A percentile compares a stretch with the other conserved stretches of the same genome.
Conservation (phyloP, 495 filamentous ascomycete species). For the Cercophora scortea region DNA sequence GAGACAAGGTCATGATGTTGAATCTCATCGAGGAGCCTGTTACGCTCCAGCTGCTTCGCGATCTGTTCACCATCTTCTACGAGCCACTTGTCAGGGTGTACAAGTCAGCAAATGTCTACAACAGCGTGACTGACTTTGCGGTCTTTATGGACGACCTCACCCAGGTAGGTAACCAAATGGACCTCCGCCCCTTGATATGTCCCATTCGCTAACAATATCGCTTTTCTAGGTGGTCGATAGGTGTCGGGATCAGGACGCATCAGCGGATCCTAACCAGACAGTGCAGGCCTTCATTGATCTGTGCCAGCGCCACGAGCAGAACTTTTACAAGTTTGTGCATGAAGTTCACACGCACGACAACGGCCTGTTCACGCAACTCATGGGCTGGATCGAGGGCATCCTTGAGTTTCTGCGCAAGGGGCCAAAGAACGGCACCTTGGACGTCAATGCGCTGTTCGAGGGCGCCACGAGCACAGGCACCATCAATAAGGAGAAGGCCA, state of each 20-base stretch:
- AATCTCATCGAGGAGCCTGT: conserved; percentile 91
- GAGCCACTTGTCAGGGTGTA: conserved; percentile 94
- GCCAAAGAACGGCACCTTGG: conserved; percentile 67
- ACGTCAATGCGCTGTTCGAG: conserved; percentile 88
- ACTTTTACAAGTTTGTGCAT: conserved; percentile 98
- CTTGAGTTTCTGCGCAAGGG: conserved; percentile 86
- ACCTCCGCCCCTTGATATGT: neutral
- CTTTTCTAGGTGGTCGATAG: conserved; percentile 63
- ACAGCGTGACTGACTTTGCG: conserved; percentile 91
- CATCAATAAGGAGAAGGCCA: conserved; percentile 61
- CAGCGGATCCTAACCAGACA: conserved; percentile 93
- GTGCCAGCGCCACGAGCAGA: conserved; percentile 87
- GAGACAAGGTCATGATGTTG: conserved; percentile 97
- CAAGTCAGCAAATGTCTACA: conserved; percentile 98
- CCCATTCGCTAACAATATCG: conserved; percentile 1
- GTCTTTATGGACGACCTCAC: conserved; percentile 89
- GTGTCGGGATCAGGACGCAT: conserved; percentile 84
- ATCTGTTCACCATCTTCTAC: conserved; percentile 98
- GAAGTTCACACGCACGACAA: conserved; percentile 98
- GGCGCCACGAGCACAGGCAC: conserved; percentile 59
- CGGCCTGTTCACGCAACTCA: conserved; percentile 87
- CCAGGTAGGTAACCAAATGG: conserved; percentile 26
- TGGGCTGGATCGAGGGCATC: conserved; percentile 97
- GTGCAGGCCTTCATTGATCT: conserved; percentile 98
- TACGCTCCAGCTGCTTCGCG: conserved; percentile 86